These are phyloP conservation scores for Waltergamsia citrina DNA, from an alignment of 2,329 filamentous ascomycete species.

Conservation along the genomic window DNA sequence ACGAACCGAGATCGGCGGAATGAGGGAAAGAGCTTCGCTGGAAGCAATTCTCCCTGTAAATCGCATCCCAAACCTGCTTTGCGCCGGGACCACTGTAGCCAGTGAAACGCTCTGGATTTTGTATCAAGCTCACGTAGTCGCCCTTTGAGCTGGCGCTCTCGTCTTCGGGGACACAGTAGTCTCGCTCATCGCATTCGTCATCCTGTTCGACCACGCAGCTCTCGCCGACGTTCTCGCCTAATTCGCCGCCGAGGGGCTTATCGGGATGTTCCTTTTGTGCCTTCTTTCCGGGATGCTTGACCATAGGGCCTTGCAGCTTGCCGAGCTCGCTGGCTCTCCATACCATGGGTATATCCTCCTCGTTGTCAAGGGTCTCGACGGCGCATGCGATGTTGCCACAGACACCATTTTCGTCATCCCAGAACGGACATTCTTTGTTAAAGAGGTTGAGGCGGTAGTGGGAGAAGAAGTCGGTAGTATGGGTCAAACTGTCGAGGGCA, in stretches of 20 bases:
- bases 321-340: constrained; percentile 90
- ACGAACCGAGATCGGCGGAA: constrained; percentile 43
- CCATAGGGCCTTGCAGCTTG: constrained; percentile 83
- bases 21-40: constrained; percentile 54
- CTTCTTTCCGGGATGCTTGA: constrained; percentile 74
- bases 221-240: constrained; percentile 84
- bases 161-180: constrained; percentile 95
- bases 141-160: constrained; percentile 79
- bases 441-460: constrained; percentile 95
- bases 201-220: constrained; percentile 97
- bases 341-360: constrained; percentile 83
- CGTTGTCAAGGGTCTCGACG: constrained; percentile 89
- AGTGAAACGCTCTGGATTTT: constrained; percentile 93
- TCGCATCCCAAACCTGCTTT: constrained; percentile 89
- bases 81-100: constrained; percentile 82
- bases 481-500: constrained; percentile 69
- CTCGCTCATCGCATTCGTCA: constrained; percentile 90
- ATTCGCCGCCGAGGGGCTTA: constrained; percentile 67
- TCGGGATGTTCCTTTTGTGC: constrained; percentile 62
- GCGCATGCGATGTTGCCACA: constrained; percentile 96
- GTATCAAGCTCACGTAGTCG: constrained; percentile 89
- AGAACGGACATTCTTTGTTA: constrained; percentile 91
- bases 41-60: constrained; percentile 98
- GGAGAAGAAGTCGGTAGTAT: constrained; percentile 92
- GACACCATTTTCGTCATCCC: constrained; percentile 86